These are phyloP conservation scores for Erodium maritimum DNA, from an alignment of 345 rosid genomes.

Conservation along the genomic window DNA sequence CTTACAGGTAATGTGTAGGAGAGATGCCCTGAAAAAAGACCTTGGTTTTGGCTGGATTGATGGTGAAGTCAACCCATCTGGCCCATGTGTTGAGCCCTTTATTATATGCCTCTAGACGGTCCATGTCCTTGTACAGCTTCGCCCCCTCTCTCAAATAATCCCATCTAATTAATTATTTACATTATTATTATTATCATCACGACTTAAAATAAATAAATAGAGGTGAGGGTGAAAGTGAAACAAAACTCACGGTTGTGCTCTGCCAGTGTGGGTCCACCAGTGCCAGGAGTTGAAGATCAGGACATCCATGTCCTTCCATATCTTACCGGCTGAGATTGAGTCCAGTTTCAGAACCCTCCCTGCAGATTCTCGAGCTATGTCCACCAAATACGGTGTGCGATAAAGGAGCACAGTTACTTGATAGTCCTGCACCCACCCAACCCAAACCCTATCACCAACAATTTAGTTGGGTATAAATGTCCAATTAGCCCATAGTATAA, in stretches of 20 bases:
- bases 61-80: slow-evolving; percentile 67
- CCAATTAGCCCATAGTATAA: too few relatives aligned
- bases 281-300: slow-evolving; percentile 91
- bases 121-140: slow-evolving; percentile 41
- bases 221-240: not conserved
- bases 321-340: slow-evolving; percentile 50
- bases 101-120: slow-evolving; percentile 58
- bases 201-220: not conserved
- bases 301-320: slow-evolving; percentile 77
- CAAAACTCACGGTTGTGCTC: slow-evolving; percentile 38
- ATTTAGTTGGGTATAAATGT: not conserved
- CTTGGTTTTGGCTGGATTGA: slow-evolving; percentile 46
- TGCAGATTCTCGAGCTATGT: slow-evolving; percentile 37
- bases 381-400: slow-evolving; percentile 79
- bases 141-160: slow-evolving; percentile 60
- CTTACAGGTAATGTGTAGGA: slow-evolving; percentile 56
- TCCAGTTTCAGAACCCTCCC: slow-evolving; percentile 59
- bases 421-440: slow-evolving; percentile 37
- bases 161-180: slow-evolving; percentile 38
- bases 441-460: not conserved
- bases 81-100: slow-evolving; percentile 79
- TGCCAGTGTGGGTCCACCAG: slow-evolving; percentile 88
- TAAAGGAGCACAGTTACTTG: slow-evolving; percentile 51
- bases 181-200: not conserved
- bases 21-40: slow-evolving; percentile 95